Percentiles rank a stretch among this genome's conserved stretches.
Conservation (phyloP, 116 monocot genomes). For the Cymodocea nodosa region DNA sequence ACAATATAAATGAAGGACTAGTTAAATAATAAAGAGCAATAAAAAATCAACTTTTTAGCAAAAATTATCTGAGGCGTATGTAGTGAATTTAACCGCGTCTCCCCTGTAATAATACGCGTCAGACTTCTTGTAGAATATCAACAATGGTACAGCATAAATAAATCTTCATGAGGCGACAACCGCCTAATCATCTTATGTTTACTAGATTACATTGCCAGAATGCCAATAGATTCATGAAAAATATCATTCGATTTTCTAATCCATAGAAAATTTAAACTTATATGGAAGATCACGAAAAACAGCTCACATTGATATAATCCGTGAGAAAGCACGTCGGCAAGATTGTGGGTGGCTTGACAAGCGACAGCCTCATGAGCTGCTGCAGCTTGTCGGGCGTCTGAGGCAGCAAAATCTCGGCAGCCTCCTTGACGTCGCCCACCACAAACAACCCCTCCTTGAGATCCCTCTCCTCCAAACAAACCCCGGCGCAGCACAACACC, state of each 20-base stretch:
- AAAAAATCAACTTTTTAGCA: no score
- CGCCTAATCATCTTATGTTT: no score
- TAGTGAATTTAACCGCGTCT: no score
- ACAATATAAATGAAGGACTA: no score
- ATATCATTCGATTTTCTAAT: neutral
- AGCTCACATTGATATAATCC: constrained; percentile 59
- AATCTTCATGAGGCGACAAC: no score
- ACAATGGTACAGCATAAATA: no score
- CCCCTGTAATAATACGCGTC: no score
- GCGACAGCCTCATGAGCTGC: constrained; percentile 50
- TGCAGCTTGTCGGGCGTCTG: constrained; percentile 68
- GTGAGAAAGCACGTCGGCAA: constrained; percentile 66
- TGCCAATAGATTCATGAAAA: neutral
- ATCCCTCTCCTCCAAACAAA: constrained; percentile 78
- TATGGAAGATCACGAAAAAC: neutral
- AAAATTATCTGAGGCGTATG: no score
- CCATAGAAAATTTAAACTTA: neutral
- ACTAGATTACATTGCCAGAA: no score
- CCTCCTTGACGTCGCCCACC: constrained; percentile 51
- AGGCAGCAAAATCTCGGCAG: constrained; percentile 50
- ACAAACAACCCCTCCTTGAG: constrained; percentile 55
- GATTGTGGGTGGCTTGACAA: constrained; percentile 34
- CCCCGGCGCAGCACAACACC: constrained; percentile 66
- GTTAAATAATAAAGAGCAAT: no score
- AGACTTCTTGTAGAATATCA: no score